Evolutionary conservation across 2,329 filamentous ascomycete genomes (phyloP).

Genomic region (Tolypocladium tundrense): DNA sequence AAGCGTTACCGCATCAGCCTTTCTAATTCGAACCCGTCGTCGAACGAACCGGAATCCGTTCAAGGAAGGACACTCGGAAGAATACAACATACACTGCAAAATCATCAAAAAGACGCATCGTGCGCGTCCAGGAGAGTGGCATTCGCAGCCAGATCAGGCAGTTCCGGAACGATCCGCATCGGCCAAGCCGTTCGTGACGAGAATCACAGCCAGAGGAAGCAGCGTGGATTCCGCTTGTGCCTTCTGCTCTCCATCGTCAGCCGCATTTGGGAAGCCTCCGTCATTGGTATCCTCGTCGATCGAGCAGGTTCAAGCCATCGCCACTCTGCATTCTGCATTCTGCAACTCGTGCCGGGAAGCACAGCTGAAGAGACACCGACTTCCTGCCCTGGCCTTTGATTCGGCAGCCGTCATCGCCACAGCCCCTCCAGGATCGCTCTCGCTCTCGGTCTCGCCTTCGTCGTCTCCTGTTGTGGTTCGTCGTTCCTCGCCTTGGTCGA

Average conservation of each 20-base stretch:
- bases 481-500: neutral
- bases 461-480: neutral
- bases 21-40: conserved; percentile 10
- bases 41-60: neutral
- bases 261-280: neutral
- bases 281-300: neutral
- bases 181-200: neutral
- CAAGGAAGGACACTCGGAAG: neutral
- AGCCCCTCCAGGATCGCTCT: neutral
- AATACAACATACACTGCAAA: neutral
- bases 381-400: neutral
- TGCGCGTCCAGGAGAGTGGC: neutral
- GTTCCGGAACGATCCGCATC: neutral
- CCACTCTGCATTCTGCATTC: neutral
- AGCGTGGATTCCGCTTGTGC: neutral
- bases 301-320: neutral
- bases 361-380: neutral
- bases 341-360: neutral
- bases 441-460: neutral
- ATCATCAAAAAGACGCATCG: neutral
- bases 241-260: neutral
- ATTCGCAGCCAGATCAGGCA: neutral
- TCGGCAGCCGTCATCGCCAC: neutral
- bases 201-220: neutral
- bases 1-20: neutral